Conservation (phyloP, 805 yeast genomes). For the Pichia paraexigua region DNA sequence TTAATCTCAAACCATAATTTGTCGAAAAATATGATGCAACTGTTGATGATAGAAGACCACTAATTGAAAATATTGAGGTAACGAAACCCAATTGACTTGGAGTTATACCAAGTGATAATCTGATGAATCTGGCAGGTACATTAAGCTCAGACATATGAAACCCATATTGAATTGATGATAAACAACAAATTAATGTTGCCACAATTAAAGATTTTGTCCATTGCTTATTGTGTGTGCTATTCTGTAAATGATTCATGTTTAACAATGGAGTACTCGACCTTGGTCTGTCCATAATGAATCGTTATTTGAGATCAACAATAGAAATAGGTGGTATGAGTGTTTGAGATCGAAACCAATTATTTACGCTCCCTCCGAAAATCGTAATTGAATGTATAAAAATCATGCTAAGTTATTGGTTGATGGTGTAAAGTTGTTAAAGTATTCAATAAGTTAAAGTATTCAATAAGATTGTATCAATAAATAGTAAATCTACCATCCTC, state of each 20-base stretch:
- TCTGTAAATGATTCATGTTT: neutral
- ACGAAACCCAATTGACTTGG: constrained; percentile 59
- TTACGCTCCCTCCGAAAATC: neutral
- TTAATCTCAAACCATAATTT: constrained; percentile 50
- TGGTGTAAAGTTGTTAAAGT: neutral
- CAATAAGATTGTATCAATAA: too few species aligned
- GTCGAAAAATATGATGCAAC: constrained; percentile 62
- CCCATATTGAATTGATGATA: constrained; percentile 85
- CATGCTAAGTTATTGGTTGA: neutral
- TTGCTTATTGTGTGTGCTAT: neutral
- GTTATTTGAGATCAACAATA: neutral
- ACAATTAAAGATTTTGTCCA: constrained; percentile 25
- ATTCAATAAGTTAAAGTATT: too few species aligned
- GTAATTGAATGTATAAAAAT: neutral
- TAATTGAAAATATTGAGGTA: constrained; percentile 74
- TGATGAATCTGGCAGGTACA: constrained; percentile 68
- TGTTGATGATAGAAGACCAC: constrained; percentile 73
- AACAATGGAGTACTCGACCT: constrained; percentile 4
- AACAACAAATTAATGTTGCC: constrained; percentile 51
- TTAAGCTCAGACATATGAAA: constrained; percentile 92
- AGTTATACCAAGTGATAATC: constrained; percentile 12
- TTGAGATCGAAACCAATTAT: neutral
- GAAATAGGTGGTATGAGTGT: neutral
- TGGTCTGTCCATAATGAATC: neutral
- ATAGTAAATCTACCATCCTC: too few species aligned